phyloP scores from a whole-genome alignment of 2,329 filamentous ascomycete genomes.

The Phyllosticta capitalensis region DNA sequence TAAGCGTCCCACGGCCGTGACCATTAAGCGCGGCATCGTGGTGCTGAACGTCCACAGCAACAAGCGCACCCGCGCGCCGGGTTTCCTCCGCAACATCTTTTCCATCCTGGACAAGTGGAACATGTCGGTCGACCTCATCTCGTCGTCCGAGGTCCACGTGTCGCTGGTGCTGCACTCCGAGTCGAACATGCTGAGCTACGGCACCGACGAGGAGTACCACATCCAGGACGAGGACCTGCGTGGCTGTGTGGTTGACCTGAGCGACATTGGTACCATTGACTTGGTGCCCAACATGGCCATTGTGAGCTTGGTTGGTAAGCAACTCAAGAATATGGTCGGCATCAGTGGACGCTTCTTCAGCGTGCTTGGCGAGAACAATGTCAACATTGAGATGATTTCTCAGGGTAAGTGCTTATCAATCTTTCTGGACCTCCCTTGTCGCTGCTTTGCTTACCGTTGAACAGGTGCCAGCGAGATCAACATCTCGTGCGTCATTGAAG shows the following conservation, averaged over 20 bases:
- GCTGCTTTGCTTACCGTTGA: background rate
- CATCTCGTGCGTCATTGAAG: slow-evolving; percentile 95
- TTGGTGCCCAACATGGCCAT: slow-evolving; percentile 91
- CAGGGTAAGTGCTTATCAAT: slow-evolving; percentile 57
- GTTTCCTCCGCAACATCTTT: slow-evolving; percentile 92
- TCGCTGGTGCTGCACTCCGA: slow-evolving; percentile 92
- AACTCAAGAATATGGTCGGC: slow-evolving; percentile 94
- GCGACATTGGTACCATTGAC: slow-evolving; percentile 79
- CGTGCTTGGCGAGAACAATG: slow-evolving; percentile 80
- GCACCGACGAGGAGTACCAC: slow-evolving; percentile 34
- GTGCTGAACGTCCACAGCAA: slow-evolving; percentile 98
- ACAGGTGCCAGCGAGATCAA: slow-evolving; percentile 98
- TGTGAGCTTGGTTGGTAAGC: slow-evolving; percentile 82
- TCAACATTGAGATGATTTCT: slow-evolving; percentile 99
- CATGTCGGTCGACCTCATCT: slow-evolving; percentile 91
- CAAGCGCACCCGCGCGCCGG: slow-evolving; percentile 89
- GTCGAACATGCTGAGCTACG: slow-evolving; percentile 39
- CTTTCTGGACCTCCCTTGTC: too few species aligned
- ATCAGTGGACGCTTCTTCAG: slow-evolving; percentile 93
- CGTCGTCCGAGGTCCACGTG: slow-evolving; percentile 91
- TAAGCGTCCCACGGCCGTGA: slow-evolving; percentile 57
- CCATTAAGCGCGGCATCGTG: slow-evolving; percentile 93
- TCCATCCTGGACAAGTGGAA: slow-evolving; percentile 77
- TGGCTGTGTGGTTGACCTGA: slow-evolving; percentile 56
- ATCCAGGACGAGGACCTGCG: slow-evolving; percentile 39